Base-by-base conservation (phyloP, 2,329 filamentous ascomycete species). In the Xylaria sp. region DNA sequence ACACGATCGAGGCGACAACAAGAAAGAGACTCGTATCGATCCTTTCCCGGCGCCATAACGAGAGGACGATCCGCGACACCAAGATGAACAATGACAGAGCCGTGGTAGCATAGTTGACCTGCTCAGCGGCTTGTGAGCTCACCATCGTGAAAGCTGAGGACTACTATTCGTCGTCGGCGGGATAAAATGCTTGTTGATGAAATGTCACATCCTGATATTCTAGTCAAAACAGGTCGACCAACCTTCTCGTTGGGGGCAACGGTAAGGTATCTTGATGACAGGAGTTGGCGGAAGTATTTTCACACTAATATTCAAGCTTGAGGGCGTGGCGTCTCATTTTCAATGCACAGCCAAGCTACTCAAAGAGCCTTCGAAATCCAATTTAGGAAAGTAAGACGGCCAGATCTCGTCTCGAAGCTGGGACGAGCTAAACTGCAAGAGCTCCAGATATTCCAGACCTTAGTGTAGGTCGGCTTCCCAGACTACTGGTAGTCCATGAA, bases 11-110 rank as follows among this genome's bases (percentile, higher is more conserved):
- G 32, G 68, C 9, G 37, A 73, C 34, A 25, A 75, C 76, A 18
- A 78, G 73, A 34, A 60, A 61, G 69, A 77, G 75, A 52, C 75
- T 74, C 6, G 70, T 18, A 55, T 78, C 75, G 64, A 74, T n/a
- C 12, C 68, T 69, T 50, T 77, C 74, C 32, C 71, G 74, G 28
- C 75, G 75, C 70, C 71, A 75, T 55, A 72, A 63, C 25, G 72
- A 73, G 9, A 76, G 70, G 32, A 54, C n/a, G 20, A 75, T 55
- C 13, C 77, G 75, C 15, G 67, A 56, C 20, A 50, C 25, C n/a
- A 78, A 64, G 48, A 77, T 77, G 50, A 72, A 25, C 23, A 78
- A 39, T 12, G 75, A 74, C 63, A 77, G 52, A 15, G 67, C 74
- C 9, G 72, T 70, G 25, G 72, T 72, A 55, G 67, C 72, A 54